Conservation (phyloP, 2,329 filamentous ascomycete genomes). For the Malbranchea cinnamomea region DNA sequence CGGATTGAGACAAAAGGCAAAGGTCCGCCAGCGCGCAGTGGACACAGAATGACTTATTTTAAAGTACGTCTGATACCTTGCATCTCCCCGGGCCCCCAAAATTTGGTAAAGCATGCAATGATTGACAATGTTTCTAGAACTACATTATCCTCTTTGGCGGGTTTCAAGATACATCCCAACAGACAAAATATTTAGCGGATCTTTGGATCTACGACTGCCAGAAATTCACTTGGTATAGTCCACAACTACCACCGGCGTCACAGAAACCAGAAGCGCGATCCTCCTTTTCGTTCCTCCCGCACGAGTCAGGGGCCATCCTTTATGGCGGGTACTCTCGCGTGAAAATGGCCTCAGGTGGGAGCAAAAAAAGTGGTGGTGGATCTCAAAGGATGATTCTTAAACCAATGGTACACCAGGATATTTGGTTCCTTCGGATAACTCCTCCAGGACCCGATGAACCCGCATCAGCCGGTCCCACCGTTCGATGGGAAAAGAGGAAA, state of each 20-base stretch:
- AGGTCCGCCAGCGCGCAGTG: constrained; percentile 74
- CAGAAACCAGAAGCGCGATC: constrained; percentile 83
- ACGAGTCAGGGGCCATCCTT: constrained; percentile 76
- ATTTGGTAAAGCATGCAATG: neutral
- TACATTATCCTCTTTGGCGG: constrained; percentile 93
- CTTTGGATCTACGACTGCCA: constrained; percentile 91
- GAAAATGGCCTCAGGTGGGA: constrained; percentile 48
- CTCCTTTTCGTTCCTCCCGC: constrained; percentile 81
- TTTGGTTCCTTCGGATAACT: constrained; percentile 75
- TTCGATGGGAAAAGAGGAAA: constrained; percentile 89
- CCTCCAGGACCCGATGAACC: constrained; percentile 54
- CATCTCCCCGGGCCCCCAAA: too few species aligned
- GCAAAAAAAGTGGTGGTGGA: constrained; percentile 49
- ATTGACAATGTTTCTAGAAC: constrained; percentile 34
- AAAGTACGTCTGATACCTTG: constrained; percentile 35
- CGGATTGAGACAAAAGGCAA: constrained; percentile 59
- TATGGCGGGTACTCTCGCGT: constrained; percentile 91
- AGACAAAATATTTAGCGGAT: constrained; percentile 86
- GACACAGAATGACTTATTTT: constrained; percentile 90
- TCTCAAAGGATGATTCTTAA: constrained; percentile 56
- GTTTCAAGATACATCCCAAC: constrained; percentile 91
- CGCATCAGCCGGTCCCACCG: constrained; percentile 49
- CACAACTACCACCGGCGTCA: constrained; percentile 58
- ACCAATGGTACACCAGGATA: constrained; percentile 85
- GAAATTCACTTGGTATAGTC: constrained; percentile 71